Base-by-base conservation (phyloP, 2,329 filamentous ascomycete species). In the Anisogramma anomala region DNA sequence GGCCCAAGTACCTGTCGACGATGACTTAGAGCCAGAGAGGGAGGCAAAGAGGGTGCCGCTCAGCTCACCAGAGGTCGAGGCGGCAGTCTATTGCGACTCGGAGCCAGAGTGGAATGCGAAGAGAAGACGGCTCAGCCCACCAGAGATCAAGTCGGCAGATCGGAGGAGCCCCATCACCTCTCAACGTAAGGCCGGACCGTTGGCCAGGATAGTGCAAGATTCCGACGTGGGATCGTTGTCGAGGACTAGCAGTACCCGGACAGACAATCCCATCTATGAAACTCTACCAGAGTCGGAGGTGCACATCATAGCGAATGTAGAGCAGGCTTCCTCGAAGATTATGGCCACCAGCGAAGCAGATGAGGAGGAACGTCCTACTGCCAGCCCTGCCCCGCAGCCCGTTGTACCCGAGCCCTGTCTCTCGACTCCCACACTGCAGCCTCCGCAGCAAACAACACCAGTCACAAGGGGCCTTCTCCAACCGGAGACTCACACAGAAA, bases 241-340 rank as follows among this genome's bases (percentile, higher is more conserved):
- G 9, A 23, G 40, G 25, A 37, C 41, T 22, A 44, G 35, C 38
- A 46, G 43, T 8, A 20, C 41, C 28, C 38, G 43, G 15, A 36
- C 33, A 5, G 43, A 44, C 20, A 37, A 46, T 13, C 26, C 35
- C 10, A 36, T 19, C 19, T 40, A 40, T 3, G 41, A 48, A 18
- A 8, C 19, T 6, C 36, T 48, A 23, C 37, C 42, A 15, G 33
- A 38, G 14, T 18, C 38, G n/a, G 41, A 48, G 6, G 31, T 46
- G 25, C 17, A n/a, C n/a, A n/a, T n/a, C n/a, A n/a, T 43, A 17
- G 34, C 37, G 10, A 43, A 48, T 22, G 23, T 43, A 10, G 43
- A 20, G 6, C 36, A 40, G 19, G 36, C 40, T 9, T 43, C 40
- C 18, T 39, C 36, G 10, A 37, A 10, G 19, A 43, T 27, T 19